These are phyloP conservation scores for Neurospora sp. DNA, from an alignment of 495 filamentous ascomycete genomes.

Conservation along the genomic window DNA sequence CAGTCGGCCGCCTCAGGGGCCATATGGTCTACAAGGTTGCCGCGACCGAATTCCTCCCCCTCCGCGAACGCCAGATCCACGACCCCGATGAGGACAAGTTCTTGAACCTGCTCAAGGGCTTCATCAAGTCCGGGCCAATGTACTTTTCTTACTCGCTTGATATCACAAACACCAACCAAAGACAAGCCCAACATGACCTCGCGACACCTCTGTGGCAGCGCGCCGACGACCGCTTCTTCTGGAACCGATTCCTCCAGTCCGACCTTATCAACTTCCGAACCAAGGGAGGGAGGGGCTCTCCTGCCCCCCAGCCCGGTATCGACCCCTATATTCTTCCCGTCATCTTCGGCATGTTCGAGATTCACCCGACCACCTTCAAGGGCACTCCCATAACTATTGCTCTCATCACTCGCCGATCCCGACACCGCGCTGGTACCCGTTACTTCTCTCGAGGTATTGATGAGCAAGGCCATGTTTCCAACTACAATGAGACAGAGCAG, in stretches of 20 bases:
- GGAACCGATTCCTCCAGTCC: slow-evolving; percentile 86
- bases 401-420: slow-evolving; percentile 77
- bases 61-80: slow-evolving; percentile 82
- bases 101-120: slow-evolving; percentile 62
- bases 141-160: slow-evolving; percentile 97
- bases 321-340: slow-evolving; percentile 93
- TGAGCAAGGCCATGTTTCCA: slow-evolving; percentile 84
- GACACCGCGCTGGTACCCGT: slow-evolving; percentile 79
- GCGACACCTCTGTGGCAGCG: slow-evolving; percentile 75
- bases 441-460: slow-evolving; percentile 93
- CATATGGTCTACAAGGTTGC: slow-evolving; percentile 90
- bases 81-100: slow-evolving; percentile 92
- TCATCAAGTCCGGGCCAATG: slow-evolving; percentile 78
- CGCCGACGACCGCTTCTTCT: slow-evolving; percentile 96
- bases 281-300: slow-evolving; percentile 39
- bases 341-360: slow-evolving; percentile 89
- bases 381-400: slow-evolving; percentile 71
- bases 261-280: slow-evolving; percentile 81
- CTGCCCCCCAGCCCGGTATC: slow-evolving; percentile 59
- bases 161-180: slow-evolving; percentile 88
- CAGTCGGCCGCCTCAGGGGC: slow-evolving; percentile 80
- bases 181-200: slow-evolving; percentile 64
- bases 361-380: slow-evolving; percentile 71
- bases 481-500: slow-evolving; percentile 98
- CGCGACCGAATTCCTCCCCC: slow-evolving; percentile 84